phyloP scores from a whole-genome alignment of 441 rosid species.

The Euphorbia schlechtendalii region DNA sequence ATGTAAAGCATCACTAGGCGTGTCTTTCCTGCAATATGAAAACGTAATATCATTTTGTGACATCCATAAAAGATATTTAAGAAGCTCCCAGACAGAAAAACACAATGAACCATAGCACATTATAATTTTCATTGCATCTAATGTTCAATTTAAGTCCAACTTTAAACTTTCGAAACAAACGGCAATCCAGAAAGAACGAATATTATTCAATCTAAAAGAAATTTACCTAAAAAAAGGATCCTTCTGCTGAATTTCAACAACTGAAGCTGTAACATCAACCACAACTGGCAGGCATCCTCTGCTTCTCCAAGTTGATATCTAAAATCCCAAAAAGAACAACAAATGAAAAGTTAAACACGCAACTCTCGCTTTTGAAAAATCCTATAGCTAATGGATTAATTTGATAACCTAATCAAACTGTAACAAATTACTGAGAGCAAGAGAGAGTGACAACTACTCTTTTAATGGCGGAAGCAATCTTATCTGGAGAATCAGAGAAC shows the following conservation, averaged over 20 bases:
- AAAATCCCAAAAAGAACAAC: slow-evolving; percentile 10
- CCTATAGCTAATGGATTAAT: too few species aligned
- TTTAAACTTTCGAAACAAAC: background rate
- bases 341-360: too few species aligned
- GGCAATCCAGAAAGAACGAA: background rate
- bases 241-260: slow-evolving; percentile 66
- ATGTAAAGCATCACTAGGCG: slow-evolving; percentile 36
- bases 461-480: slow-evolving; percentile 45
- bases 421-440: background rate
- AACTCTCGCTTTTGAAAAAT: too few species aligned
- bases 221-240: slow-evolving; percentile 66
- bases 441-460: slow-evolving; percentile 41
- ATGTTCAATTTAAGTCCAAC: background rate
- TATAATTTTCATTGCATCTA: background rate
- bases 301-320: slow-evolving; percentile 81
- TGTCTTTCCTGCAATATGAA: slow-evolving; percentile 37
- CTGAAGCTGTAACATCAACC: slow-evolving; percentile 74
- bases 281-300: slow-evolving; percentile 77
- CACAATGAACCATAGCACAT: background rate
- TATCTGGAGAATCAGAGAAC: slow-evolving; percentile 58
- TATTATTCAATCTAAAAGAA: background rate
- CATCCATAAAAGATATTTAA: background rate
- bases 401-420: background rate
- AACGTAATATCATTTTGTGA: background rate
- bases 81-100: background rate